Percentiles rank a stretch among this genome's conserved stretches.
These are phyloP conservation scores for Pestalotiopsis sp. DNA, from an alignment of 2,329 filamentous ascomycete genomes.

Conservation along the genomic window DNA sequence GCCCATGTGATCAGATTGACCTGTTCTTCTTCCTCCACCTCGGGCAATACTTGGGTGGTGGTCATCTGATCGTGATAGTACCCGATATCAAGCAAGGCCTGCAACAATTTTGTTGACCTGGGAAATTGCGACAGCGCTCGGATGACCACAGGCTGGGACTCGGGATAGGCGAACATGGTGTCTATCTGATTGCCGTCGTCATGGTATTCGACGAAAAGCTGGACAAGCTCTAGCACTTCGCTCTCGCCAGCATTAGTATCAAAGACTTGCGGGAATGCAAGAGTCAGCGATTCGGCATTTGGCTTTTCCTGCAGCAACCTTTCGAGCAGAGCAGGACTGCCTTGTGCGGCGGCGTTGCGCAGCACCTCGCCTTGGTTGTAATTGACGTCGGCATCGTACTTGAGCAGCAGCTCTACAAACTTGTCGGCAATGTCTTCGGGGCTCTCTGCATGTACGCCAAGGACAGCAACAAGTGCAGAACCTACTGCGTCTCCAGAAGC, in stretches of 20 bases:
- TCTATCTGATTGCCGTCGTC: constrained; percentile 53
- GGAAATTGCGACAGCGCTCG: constrained; percentile 59
- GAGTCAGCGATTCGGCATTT: constrained; percentile 50
- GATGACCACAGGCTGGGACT: constrained; percentile 51
- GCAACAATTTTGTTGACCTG: constrained; percentile 53
- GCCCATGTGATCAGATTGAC: constrained; percentile 64
- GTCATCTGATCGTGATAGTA: constrained; percentile 62
- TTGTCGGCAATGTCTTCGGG: constrained; percentile 42
- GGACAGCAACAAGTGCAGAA: constrained; percentile 46
- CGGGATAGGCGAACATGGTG: constrained; percentile 46
- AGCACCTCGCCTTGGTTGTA: constrained; percentile 57
- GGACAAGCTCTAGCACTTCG: constrained; percentile 51
- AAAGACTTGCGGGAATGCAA: constrained; percentile 61
- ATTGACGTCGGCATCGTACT: constrained; percentile 50
- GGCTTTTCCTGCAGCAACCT: constrained; percentile 55
- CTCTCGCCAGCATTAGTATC: constrained; percentile 53
- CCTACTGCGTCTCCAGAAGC: constrained; percentile 49
- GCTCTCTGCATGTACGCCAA: constrained; percentile 44
- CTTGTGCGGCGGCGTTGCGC: constrained; percentile 55
- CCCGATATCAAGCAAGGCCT: constrained; percentile 57
- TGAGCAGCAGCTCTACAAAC: constrained; percentile 48
- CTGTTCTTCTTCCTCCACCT: constrained; percentile 53
- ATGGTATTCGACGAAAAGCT: constrained; percentile 53
- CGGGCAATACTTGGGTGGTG: constrained; percentile 44
- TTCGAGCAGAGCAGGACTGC: constrained; percentile 51